Percentiles rank a stretch among this genome's conserved stretches.
phyloP scores from a whole-genome alignment of 2,329 filamentous ascomycete genomes.

The Colletotrichum brevisporum region DNA sequence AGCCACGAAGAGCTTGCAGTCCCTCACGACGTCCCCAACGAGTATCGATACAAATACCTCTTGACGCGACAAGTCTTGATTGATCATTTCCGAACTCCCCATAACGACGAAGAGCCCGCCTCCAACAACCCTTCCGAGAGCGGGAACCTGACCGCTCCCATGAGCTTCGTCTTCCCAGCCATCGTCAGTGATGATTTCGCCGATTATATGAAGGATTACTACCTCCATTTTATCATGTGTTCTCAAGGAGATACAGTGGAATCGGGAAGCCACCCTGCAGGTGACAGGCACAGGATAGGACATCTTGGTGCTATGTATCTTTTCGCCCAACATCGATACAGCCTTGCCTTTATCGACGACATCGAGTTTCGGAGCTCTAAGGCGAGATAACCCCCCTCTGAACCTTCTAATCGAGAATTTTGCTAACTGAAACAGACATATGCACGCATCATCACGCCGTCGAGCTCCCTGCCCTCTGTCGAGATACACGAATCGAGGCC shows the following conservation, averaged over 20 bases:
- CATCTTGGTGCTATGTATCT: slow-evolving; percentile 65
- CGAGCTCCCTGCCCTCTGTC: neutral
- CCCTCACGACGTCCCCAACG: slow-evolving; percentile 55
- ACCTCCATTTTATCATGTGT: slow-evolving; percentile 75
- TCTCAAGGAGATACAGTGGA: neutral
- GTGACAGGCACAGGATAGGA: neutral
- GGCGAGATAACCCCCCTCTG: slow-evolving; percentile 49
- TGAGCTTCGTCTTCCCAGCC: slow-evolving; percentile 27
- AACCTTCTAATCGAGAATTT: neutral
- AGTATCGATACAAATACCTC: slow-evolving; percentile 64
- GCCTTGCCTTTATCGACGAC: slow-evolving; percentile 74
- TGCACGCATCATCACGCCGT: slow-evolving; percentile 6
- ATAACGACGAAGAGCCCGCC: slow-evolving; percentile 5
- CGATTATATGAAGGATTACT: slow-evolving; percentile 66
- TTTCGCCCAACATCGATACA: slow-evolving; percentile 70
- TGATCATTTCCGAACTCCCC: slow-evolving; percentile 65
- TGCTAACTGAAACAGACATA: slow-evolving; percentile 3
- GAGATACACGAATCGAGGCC: neutral
- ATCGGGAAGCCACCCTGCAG: no score
- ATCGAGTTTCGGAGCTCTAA: slow-evolving; percentile 76
- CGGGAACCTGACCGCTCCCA: slow-evolving; percentile 54
- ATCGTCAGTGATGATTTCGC: slow-evolving; percentile 58
- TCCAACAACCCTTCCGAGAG: slow-evolving; percentile 57
- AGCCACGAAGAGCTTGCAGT: slow-evolving; percentile 68
- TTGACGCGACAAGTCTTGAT: slow-evolving; percentile 75